Conservation (phyloP, 148 eudicot species). For the Spergularia bocconei region DNA sequence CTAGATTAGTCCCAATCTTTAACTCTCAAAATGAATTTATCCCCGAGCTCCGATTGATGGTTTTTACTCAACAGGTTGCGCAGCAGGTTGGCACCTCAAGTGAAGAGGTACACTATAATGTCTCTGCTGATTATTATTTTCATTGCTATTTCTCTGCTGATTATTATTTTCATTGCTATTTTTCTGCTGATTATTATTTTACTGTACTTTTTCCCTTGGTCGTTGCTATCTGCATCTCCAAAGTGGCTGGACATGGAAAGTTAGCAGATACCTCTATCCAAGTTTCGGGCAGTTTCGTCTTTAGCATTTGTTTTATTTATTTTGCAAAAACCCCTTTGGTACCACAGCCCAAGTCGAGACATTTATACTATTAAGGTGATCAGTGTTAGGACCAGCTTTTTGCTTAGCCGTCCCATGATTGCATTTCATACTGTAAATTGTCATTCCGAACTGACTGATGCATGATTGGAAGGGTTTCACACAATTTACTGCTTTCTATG, state of each 20-base stretch:
- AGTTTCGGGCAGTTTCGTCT: background rate
- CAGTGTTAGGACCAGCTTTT: too few species aligned
- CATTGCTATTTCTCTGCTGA: background rate
- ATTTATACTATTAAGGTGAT: too few species aligned
- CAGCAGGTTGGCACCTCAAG: slow-evolving; percentile 30
- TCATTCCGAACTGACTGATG: too few species aligned
- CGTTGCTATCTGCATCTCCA: background rate
- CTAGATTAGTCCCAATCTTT: background rate
- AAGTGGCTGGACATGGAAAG: background rate
- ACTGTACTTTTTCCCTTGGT: background rate
- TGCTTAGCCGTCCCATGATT: too few species aligned
- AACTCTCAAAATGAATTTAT: background rate
- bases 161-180: background rate
- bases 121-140: background rate
- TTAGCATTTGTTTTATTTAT: background rate
- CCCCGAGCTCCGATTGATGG: slow-evolving; percentile 7
- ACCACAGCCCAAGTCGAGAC: too few species aligned
- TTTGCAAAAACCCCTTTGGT: background rate
- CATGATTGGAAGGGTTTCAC: background rate
- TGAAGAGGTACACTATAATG: slow-evolving; percentile 44
- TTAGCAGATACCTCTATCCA: background rate
- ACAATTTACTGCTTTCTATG: background rate
- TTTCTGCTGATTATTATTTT: background rate
- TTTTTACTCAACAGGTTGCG: slow-evolving; percentile 42
- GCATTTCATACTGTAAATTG: too few species aligned